Evolutionary conservation across 306 rosid genomes (phyloP), one percentile per base, ranked within the genome.

Genomic region (Bauhinia variegata): DNA sequence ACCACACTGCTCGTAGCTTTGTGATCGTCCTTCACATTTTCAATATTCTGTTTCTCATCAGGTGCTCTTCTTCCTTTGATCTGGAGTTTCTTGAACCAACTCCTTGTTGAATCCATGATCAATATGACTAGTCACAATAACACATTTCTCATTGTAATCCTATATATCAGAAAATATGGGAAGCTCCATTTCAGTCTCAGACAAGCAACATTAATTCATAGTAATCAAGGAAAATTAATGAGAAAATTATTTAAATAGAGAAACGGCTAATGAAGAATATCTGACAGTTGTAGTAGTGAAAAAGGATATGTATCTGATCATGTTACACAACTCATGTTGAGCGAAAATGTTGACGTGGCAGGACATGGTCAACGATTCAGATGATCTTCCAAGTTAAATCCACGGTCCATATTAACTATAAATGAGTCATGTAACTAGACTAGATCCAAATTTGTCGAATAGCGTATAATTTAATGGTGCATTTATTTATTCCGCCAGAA

Each of bases 61-160:
- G 68, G 62, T 66, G 11, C 56, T 6, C 50, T 55, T 70, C 50
- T 74, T 44, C 43, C 62, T 65, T 75, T 75, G 51, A 68, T 71
- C 46, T 84, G 89, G 48, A 84, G 65, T 60, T 84, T 84, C 60
- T 80, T 69, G 52, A 84, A 76, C 89, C 89, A 84, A 44, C 86
- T 81, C 67, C 83, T 64, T 15, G 89, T 80, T 28, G 89, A 80
- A 75, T 80, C 89, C 89, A 84, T 84, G 42, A 5, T 74, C 19
- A 61, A 14, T 39, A 17, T 60, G 53, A 36, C 78, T 63, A 75
- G 51, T 74, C 43, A 59, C 73, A 49, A 54, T 12, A 15, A 6
- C 9, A 50, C 77, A 60, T 75, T 51, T 57, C 52, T 77, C 68
- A 60, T 55, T 23, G 47, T 14, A 46, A 55, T 14, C 15, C 16